phyloP scores from a whole-genome alignment of 768 basidiomycete species.

The Baorangia bicolor region DNA sequence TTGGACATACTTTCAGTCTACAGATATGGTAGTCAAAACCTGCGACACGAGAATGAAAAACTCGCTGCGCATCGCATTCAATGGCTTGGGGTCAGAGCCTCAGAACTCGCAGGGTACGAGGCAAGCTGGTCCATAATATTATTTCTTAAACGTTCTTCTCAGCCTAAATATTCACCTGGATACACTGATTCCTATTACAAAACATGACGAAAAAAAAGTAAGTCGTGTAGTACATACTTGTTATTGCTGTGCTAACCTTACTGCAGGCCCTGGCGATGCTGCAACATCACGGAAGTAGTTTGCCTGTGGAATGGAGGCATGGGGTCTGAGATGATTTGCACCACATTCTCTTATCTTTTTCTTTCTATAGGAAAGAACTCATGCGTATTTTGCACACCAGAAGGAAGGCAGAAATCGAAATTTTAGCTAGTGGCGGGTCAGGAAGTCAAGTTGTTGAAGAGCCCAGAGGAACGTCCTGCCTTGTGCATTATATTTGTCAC shows the following conservation, averaged over 20 bases:
- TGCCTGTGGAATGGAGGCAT: slow-evolving; percentile 72
- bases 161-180: slow-evolving; percentile 65
- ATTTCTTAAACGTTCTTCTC: background rate
- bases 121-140: background rate
- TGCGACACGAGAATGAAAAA: slow-evolving; percentile 68
- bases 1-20: slow-evolving; percentile 90
- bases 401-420: slow-evolving; percentile 94
- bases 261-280: slow-evolving; percentile 68
- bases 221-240: slow-evolving; percentile 1
- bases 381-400: slow-evolving; percentile 73
- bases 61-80: slow-evolving; percentile 66
- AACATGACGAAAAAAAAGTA: slow-evolving; percentile 76
- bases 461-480: slow-evolving; percentile 11
- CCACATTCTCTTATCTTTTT: slow-evolving; percentile 1
- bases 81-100: slow-evolving; percentile 79
- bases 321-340: slow-evolving; percentile 14
- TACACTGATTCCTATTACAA: slow-evolving; percentile 64
- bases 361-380: slow-evolving; percentile 70
- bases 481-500: slow-evolving; percentile 29
- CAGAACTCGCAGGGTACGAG: slow-evolving; percentile 63
- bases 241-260: background rate
- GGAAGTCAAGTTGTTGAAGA: slow-evolving; percentile 3
- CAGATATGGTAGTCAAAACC: slow-evolving; percentile 69
- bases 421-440: slow-evolving; percentile 36
- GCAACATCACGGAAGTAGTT: slow-evolving; percentile 32